Percentiles rank a stretch among this genome's conserved stretches.
These are phyloP conservation scores for Oleoguttula mirabilis DNA, from an alignment of 495 filamentous ascomycete genomes.

Conservation along the genomic window DNA sequence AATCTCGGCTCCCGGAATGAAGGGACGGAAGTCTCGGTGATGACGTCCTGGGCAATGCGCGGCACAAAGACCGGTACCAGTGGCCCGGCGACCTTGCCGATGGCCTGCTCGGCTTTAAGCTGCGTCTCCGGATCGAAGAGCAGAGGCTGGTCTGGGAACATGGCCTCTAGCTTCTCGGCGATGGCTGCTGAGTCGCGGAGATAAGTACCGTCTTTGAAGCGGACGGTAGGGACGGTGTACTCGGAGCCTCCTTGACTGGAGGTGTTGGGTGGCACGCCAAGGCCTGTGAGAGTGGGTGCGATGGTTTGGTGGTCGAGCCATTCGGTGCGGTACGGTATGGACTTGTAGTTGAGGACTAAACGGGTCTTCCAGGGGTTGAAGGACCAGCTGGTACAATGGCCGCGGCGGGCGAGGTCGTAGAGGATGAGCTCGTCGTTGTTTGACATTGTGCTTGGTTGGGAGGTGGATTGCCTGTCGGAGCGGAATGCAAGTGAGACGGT, in stretches of 20 bases:
- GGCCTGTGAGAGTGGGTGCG: constrained; percentile 33
- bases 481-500: no score
- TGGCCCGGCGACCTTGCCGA: constrained; percentile 14
- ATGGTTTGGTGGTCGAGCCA: constrained; percentile 55
- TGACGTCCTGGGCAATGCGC: constrained; percentile 27
- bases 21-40: constrained; percentile 30
- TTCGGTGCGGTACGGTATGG: constrained; percentile 47
- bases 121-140: constrained; percentile 37
- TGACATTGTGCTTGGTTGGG: constrained; percentile 7
- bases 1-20: constrained; percentile 37
- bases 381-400: constrained; percentile 38
- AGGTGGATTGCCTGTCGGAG: no score
- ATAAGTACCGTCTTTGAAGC: constrained; percentile 39
- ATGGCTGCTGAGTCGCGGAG: constrained; percentile 47
- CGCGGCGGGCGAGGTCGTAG: constrained; percentile 45
- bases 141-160: constrained; percentile 40
- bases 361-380: constrained; percentile 52
- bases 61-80: constrained; percentile 30
- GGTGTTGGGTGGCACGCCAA: constrained; percentile 33
- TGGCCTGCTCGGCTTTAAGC: constrained; percentile 22
- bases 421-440: constrained; percentile 25
- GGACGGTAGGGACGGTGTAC: constrained; percentile 46
- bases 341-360: constrained; percentile 47
- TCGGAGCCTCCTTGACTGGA: constrained; percentile 19
- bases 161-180: constrained; percentile 37